These are phyloP conservation scores for Colletotrichum endophyticum DNA, from an alignment of 2,329 filamentous ascomycete species.

Conservation along the genomic window DNA sequence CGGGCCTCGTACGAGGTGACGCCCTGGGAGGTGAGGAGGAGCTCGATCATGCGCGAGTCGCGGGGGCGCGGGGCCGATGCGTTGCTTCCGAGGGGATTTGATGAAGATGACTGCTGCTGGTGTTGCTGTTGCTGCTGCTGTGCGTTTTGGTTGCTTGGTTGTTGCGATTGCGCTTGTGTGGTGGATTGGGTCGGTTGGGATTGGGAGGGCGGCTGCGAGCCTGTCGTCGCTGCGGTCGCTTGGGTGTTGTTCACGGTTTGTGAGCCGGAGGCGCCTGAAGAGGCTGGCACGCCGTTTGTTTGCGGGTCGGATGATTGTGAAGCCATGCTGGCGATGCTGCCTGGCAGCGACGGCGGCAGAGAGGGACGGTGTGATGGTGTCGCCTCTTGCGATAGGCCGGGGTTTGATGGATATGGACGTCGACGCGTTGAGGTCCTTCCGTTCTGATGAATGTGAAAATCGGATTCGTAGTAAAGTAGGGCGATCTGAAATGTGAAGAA, in stretches of 20 bases:
- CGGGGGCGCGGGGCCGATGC: conserved; percentile 66
- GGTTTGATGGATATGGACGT: background rate
- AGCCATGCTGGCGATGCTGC: conserved; percentile 10
- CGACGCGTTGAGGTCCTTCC: background rate
- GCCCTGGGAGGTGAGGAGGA: conserved; percentile 79
- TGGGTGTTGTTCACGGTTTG: conserved; percentile 42
- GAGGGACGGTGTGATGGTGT: background rate
- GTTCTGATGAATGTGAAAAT: background rate
- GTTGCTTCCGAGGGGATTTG: conserved; percentile 28
- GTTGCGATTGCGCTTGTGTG: conserved; percentile 22
- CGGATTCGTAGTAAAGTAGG: background rate
- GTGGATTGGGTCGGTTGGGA: conserved; percentile 15
- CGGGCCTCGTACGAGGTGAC: conserved; percentile 82
- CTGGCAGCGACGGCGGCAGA: background rate
- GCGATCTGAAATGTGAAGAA: background rate
- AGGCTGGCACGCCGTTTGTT: conserved; percentile 56
- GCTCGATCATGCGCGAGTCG: conserved; percentile 80
- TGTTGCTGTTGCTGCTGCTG: background rate
- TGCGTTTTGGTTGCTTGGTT: background rate
- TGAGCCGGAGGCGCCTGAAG: conserved; percentile 41
- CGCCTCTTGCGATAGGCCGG: background rate
- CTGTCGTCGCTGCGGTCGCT: conserved; percentile 28
- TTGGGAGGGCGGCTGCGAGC: conserved; percentile 15
- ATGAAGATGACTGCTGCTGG: background rate
- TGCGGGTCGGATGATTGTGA: conserved; percentile 47